phyloP scores from a whole-genome alignment of 805 yeast genomes.

The Kodamaea restingae region DNA sequence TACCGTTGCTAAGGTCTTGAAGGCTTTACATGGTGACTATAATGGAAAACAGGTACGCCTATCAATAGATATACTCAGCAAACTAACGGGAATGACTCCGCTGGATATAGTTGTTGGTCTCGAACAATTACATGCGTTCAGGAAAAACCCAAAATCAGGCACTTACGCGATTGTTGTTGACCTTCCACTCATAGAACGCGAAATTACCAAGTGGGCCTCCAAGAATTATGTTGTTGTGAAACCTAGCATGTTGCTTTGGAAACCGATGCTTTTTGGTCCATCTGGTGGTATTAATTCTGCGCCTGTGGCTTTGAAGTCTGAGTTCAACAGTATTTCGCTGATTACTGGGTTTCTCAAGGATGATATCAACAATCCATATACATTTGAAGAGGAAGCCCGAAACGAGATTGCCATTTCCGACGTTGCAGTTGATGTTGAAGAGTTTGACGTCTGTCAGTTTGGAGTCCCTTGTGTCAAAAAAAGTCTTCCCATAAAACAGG shows the following conservation, averaged over 20 bases:
- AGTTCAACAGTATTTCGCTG: conserved; percentile 48
- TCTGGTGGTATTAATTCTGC: conserved; percentile 78
- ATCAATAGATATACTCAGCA: conserved; percentile 60
- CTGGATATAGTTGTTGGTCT: conserved; percentile 85
- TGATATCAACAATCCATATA: conserved; percentile 61
- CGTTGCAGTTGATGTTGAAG: conserved; percentile 15
- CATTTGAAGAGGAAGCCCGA: conserved; percentile 53
- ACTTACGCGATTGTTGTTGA: conserved; percentile 55
- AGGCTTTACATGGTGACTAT: conserved; percentile 16
- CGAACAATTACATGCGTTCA: conserved; percentile 67
- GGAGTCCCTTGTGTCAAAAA: conserved; percentile 20
- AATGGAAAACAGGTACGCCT: conserved; percentile 16
- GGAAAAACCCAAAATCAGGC: conserved; percentile 41
- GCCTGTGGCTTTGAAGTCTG: conserved; percentile 20
- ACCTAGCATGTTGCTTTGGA: conserved; percentile 63
- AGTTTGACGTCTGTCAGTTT: conserved; percentile 33
- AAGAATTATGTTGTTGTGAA: conserved; percentile 53
- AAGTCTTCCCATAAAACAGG: conserved; percentile 11
- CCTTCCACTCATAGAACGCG: conserved; percentile 35
- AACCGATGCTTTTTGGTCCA: conserved; percentile 78
- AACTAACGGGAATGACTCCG: conserved; percentile 76
- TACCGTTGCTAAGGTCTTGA: conserved; percentile 51
- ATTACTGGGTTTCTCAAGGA: conserved; percentile 61
- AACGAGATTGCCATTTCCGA: conserved; percentile 37
- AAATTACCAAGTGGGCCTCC: conserved; percentile 47